A percentile compares a stretch with the other conserved stretches of the same genome.
Conservation (phyloP, 2,329 filamentous ascomycete species). For the Ophiocordyceps camponoti-leonardi region DNA sequence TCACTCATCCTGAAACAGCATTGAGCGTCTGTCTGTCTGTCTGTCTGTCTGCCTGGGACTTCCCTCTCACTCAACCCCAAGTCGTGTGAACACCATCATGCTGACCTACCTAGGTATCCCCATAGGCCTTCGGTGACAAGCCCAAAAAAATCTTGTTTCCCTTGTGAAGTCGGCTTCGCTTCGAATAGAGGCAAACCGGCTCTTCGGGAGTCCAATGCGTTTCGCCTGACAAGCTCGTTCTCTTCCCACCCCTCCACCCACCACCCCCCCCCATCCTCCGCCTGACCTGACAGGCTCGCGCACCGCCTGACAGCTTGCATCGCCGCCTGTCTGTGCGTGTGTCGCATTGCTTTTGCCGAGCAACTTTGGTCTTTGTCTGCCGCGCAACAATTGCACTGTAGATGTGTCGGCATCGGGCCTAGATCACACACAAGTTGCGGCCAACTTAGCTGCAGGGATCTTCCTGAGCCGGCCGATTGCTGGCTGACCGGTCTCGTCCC, state of each 20-base stretch:
- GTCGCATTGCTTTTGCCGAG: conserved; percentile 1
- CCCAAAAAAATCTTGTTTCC: background rate
- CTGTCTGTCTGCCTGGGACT: too few species aligned
- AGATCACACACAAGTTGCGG: background rate
- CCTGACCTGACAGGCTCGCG: too few species aligned
- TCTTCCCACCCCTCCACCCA: too few species aligned
- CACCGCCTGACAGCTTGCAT: background rate
- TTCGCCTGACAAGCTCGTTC: too few species aligned
- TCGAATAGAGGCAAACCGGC: background rate
- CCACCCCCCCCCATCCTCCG: too few species aligned
- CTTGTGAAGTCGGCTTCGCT: background rate
- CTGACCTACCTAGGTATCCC: background rate
- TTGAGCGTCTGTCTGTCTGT: background rate
- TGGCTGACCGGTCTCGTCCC: conserved; percentile 2
- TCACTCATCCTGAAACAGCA: background rate
- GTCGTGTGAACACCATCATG: background rate
- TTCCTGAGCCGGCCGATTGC: conserved; percentile 1
- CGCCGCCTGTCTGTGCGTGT: background rate
- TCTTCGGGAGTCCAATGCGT: background rate
- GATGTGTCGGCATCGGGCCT: conserved; percentile 1
- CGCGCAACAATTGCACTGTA: background rate
- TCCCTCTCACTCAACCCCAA: too few species aligned
- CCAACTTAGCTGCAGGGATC: conserved; percentile 6
- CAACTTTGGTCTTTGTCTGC: background rate
- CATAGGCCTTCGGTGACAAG: background rate